Evolutionary conservation across 78 protist species (phyloP), one percentile per base, ranked within the genome.

Genomic region (Dictyostelium intermedium): DNA sequence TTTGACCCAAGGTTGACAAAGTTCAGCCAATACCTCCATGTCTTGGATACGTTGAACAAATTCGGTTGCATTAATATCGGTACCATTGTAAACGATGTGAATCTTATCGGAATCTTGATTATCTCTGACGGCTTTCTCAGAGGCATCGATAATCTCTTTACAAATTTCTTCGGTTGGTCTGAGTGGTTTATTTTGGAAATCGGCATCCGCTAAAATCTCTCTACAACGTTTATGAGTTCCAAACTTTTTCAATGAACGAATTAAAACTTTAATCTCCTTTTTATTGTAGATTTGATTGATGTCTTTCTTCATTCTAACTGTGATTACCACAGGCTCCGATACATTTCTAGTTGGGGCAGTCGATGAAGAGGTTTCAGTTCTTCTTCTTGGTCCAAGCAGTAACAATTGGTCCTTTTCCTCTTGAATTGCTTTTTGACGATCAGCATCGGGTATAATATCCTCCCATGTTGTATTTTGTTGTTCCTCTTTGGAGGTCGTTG

Each of bases 21-120:
- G 43, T 27, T 95, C 85, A 3, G 35, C 18, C n/a, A 95, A 47
- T 5, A 77, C 47, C 34, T 60, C 85, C 97, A 83, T 87, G 14
- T 95, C 97, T 34, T 95, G 83, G 70, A 87, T 79, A n/a, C 87
- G 72, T 73, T 84, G 92, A 47, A 86, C 47, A 16, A 95, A n/a
- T 27, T 95, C 97, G 5, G 47, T 27, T 4, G 97, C 97, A 82
- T 91, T 95, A 7, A 95, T 91, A 56, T 89, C 86, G 23, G 77
- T 72, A 37, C 96, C 96, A 34, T 56, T n/a, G 53, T 73, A 86
- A 3, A 66, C 32, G 8, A 94, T 74, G 4, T 82, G 83, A 39
- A 83, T 61, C 63, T 87, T 86, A 47, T 84, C 91, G 8, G 70
- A 23, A n/a, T 81, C 93, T 69, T 82, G 74, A 25, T 93, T 83